Percentiles rank a stretch among this genome's conserved stretches.
Evolutionary conservation across 441 rosid species (phyloP).

Genomic region (Manihot esculenta): DNA sequence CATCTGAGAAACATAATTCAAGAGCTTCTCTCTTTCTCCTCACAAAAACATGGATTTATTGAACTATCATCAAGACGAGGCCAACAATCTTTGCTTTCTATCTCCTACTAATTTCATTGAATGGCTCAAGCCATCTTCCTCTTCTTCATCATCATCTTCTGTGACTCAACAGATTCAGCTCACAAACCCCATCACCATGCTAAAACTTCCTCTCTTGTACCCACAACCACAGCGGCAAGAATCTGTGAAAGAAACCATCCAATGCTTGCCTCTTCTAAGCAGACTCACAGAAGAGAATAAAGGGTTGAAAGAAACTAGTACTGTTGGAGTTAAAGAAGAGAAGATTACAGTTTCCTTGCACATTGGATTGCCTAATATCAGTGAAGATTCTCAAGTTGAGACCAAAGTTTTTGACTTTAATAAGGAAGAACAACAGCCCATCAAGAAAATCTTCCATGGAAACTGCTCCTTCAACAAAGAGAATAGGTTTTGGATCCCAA

Average conservation of each 20-base stretch:
- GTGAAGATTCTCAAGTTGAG: conserved; percentile 26
- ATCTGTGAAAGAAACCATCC: conserved; percentile 34
- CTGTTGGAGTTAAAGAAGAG: conserved; percentile 25
- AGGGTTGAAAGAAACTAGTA: conserved; percentile 24
- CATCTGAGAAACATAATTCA: conserved; percentile 25
- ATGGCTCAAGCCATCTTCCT: conserved; percentile 68
- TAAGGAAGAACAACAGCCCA: too few relatives aligned
- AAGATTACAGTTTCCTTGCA: conserved; percentile 66
- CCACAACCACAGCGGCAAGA: conserved; percentile 24
- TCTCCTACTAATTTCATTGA: conserved; percentile 79
- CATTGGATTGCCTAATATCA: conserved; percentile 69
- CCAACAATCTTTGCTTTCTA: conserved; percentile 33
- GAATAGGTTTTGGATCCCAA: conserved; percentile 90
- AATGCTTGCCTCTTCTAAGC: conserved; percentile 80
- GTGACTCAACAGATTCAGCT: conserved; percentile 38
- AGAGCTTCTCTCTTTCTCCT: neutral
- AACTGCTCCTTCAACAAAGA: conserved; percentile 38
- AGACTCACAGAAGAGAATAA: conserved; percentile 45
- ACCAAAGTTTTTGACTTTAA: conserved; percentile 17
- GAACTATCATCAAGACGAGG: conserved; percentile 46
- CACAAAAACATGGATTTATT: conserved; percentile 49
- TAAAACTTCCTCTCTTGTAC: conserved; percentile 33
- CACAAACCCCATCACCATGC: conserved; percentile 29
- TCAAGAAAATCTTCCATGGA: conserved; percentile 38
- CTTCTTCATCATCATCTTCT: conserved; percentile 31